phyloP scores from a whole-genome alignment of 768 basidiomycete species.

The Lactifluus pinguis region DNA sequence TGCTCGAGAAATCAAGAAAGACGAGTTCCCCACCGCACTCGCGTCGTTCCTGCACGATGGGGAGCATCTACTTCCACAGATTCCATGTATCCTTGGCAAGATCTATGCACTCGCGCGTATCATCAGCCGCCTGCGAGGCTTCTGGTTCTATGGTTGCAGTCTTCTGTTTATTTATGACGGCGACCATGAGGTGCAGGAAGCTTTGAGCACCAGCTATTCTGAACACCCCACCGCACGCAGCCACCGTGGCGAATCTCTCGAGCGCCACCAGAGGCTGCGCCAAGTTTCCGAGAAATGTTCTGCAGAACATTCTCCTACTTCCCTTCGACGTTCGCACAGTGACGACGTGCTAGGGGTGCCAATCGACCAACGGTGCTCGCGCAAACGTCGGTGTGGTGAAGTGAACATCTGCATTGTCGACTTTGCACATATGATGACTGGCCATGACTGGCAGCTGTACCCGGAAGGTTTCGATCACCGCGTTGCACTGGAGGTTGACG shows the following conservation, averaged over 20 bases:
- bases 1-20: slow-evolving; percentile 75
- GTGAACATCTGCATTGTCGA: slow-evolving; percentile 95
- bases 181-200: slow-evolving; percentile 78
- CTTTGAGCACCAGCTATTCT: slow-evolving; percentile 47
- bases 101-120: slow-evolving; percentile 91
- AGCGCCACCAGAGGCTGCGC: slow-evolving; percentile 33
- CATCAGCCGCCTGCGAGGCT: slow-evolving; percentile 83
- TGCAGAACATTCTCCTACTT: slow-evolving; percentile 1
- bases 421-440: slow-evolving; percentile 97
- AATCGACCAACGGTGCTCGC: slow-evolving; percentile 49
- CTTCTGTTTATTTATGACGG: slow-evolving; percentile 97
- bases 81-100: slow-evolving; percentile 84
- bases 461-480: slow-evolving; percentile 37
- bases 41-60: slow-evolving; percentile 82
- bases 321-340: slow-evolving; percentile 65
- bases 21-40: slow-evolving; percentile 77
- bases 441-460: slow-evolving; percentile 76
- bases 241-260: slow-evolving; percentile 72
- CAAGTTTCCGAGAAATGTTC: slow-evolving; percentile 1
- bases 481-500: slow-evolving; percentile 37
- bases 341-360: slow-evolving; percentile 71
- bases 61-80: slow-evolving; percentile 75
- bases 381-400: slow-evolving; percentile 78
- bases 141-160: slow-evolving; percentile 96
- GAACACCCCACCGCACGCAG: slow-evolving; percentile 59